Conservation (phyloP, 148 eudicot species). For the Polygonum maritimum region DNA sequence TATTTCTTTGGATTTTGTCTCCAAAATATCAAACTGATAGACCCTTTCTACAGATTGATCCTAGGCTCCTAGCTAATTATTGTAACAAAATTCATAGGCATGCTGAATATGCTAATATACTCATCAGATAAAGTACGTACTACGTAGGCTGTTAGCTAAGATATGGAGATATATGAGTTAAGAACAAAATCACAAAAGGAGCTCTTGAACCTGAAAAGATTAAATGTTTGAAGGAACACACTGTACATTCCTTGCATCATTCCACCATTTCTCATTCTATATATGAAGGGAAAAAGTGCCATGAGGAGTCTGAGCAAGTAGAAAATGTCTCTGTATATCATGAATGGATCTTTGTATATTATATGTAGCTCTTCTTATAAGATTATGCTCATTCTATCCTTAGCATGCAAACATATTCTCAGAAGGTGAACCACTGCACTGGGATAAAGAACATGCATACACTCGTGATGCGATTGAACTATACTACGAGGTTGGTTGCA, state of each 20-base stretch:
- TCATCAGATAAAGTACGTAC: not conserved
- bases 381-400: slow-evolving; percentile 27
- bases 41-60: not conserved
- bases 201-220: not conserved
- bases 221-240: not conserved
- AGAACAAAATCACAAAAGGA: not conserved
- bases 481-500: slow-evolving; percentile 63
- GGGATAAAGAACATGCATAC: slow-evolving; percentile 77
- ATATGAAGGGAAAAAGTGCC: not conserved
- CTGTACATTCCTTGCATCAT: not conserved
- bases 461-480: slow-evolving; percentile 75
- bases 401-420: slow-evolving; percentile 84
- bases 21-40: not conserved
- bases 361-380: not conserved
- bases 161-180: not conserved
- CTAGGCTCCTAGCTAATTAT: not conserved
- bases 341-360: not conserved
- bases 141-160: not conserved
- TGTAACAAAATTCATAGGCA: not conserved
- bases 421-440: slow-evolving; percentile 66
- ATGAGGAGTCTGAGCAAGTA: not conserved
- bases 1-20: not conserved
- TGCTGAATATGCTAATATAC: not conserved
- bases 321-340: not conserved
- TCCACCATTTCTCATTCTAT: not conserved